Conservation (phyloP, 2,329 filamentous ascomycete species). For the Pseudopithomyces maydicus region DNA sequence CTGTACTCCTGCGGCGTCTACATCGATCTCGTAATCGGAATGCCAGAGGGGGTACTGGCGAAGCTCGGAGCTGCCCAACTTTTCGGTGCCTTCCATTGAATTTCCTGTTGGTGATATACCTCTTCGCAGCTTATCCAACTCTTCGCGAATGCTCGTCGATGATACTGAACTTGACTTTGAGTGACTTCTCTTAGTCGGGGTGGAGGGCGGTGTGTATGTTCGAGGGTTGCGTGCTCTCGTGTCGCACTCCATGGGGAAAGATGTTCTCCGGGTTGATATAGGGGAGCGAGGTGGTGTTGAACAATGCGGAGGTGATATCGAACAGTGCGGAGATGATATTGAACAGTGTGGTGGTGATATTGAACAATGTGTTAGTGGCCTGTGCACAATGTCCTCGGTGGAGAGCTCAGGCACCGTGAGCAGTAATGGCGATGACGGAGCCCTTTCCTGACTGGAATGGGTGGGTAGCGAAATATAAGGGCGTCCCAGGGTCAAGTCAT, state of each 20-base stretch:
- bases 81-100: constrained; percentile 22
- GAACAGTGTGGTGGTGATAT: constrained; percentile 26
- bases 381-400: constrained; percentile 2
- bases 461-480: constrained; percentile 3
- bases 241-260: constrained; percentile 21
- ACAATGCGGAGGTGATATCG: constrained; percentile 15
- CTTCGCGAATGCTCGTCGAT: constrained; percentile 16
- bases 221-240: background rate
- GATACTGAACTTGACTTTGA: constrained; percentile 25
- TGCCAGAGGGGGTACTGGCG: constrained; percentile 27
- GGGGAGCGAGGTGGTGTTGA: constrained; percentile 30
- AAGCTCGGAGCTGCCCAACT: constrained; percentile 27
- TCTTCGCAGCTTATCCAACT: constrained; percentile 23
- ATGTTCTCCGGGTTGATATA: constrained; percentile 26
- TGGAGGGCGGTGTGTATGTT: constrained; percentile 31
- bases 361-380: constrained; percentile 10
- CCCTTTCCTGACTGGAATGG: background rate
- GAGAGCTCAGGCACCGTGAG: constrained; percentile 8
- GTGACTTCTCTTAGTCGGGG: constrained; percentile 30
- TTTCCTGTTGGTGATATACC: constrained; percentile 27
- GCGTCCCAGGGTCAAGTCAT: background rate
- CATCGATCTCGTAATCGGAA: constrained; percentile 33
- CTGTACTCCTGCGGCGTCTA: constrained; percentile 28
- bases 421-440: constrained; percentile 1
- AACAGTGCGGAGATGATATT: constrained; percentile 30